Percentiles rank a stretch among this genome's conserved stretches.
phyloP scores from a whole-genome alignment of 495 filamentous ascomycete species.

The Talaromyces nanjingensis region DNA sequence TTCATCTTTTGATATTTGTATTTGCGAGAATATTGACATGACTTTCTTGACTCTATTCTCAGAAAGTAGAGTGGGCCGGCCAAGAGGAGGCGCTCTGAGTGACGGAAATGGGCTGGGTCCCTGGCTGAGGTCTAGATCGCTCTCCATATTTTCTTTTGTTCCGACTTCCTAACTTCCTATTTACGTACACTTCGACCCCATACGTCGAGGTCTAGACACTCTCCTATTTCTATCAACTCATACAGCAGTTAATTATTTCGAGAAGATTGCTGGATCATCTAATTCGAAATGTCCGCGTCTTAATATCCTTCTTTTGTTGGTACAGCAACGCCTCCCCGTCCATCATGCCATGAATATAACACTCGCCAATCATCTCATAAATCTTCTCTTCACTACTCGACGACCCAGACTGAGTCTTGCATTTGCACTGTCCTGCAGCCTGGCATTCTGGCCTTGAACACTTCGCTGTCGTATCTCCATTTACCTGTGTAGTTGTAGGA shows the following conservation, averaged over 20 bases:
- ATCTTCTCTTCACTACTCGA: slow-evolving; percentile 3
- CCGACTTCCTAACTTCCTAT: neutral
- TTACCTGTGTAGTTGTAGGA: neutral
- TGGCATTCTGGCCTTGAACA: neutral
- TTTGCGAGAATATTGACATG: neutral
- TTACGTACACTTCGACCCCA: neutral
- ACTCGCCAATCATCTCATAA: slow-evolving; percentile 19
- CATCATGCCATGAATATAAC: slow-evolving; percentile 25
- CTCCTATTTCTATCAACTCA: neutral
- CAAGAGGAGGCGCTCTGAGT: neutral
- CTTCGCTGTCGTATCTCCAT: neutral
- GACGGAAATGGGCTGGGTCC: neutral
- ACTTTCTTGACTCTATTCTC: neutral
- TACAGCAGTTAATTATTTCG: neutral
- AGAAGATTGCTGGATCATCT: neutral
- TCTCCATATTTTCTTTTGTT: neutral
- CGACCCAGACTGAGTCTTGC: neutral
- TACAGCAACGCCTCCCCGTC: slow-evolving; percentile 15
- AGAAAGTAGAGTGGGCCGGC: neutral
- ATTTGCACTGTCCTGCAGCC: neutral
- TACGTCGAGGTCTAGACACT: neutral
- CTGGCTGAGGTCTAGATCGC: neutral
- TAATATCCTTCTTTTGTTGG: slow-evolving; percentile 1
- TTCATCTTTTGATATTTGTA: no score
- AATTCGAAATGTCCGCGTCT: neutral